These are phyloP conservation scores for Lycium ferocissimum DNA, from an alignment of 257 asterid genomes.

Conservation along the genomic window DNA sequence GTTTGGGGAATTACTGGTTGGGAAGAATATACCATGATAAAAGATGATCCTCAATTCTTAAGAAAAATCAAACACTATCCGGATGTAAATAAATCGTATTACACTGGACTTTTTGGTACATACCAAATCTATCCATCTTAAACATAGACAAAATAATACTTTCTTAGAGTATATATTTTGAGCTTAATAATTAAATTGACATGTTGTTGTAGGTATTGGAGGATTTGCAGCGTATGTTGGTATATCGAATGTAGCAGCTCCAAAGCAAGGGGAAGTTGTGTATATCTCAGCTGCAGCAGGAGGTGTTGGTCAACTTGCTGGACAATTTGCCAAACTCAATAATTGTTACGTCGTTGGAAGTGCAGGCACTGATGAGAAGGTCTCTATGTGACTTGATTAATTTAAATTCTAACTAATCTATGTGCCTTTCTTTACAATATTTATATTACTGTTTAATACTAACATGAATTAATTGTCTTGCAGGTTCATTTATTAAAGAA, in stretches of 20 bases:
- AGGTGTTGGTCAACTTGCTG: conserved; percentile 32
- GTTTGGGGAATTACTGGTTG: not conserved
- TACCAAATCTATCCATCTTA: no score
- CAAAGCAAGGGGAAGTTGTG: conserved; percentile 31
- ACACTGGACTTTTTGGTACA: no score
- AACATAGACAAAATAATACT: no score
- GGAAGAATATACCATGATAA: not conserved
- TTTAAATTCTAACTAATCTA: no score
- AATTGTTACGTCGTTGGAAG: conserved; percentile 31
- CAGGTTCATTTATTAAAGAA: not conserved
- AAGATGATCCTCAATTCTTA: no score
- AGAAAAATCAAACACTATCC: no score
- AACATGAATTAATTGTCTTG: not conserved
- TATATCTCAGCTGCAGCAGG: conserved; percentile 32
- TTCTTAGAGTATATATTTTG: no score
- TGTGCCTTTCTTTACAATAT: no score
- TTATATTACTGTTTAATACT: not conserved
- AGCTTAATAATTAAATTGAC: no score
- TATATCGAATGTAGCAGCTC: not conserved
- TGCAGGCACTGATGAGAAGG: conserved; percentile 30
- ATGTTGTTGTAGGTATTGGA: not conserved
- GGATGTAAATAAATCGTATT: no score
- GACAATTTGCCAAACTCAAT: conserved; percentile 31
- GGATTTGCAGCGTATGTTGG: not conserved
- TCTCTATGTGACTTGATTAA: no score